Conservation (phyloP, 2,329 filamentous ascomycete genomes). For the Diaporthe humulicola region DNA sequence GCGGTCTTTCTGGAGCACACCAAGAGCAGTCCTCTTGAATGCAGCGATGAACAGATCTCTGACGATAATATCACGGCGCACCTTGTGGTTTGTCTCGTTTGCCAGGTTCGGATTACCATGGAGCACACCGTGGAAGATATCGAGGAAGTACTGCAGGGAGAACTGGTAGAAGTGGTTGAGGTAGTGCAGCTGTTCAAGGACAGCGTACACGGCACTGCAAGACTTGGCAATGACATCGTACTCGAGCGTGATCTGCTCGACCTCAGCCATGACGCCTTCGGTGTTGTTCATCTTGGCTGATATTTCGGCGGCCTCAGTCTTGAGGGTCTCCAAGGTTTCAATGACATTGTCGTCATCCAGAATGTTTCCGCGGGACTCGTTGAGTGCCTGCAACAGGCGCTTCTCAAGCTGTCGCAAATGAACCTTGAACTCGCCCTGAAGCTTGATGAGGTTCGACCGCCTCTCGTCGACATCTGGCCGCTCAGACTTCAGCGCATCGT, state of each 20-base stretch:
- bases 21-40: conserved; percentile 93
- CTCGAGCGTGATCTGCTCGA: conserved; percentile 93
- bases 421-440: conserved; percentile 99
- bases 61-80: conserved; percentile 89
- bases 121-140: conserved; percentile 96
- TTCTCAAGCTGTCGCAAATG: conserved; percentile 96
- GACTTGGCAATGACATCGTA: conserved; percentile 94
- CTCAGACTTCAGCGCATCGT: conserved; percentile 97
- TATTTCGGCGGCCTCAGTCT: conserved; percentile 97
- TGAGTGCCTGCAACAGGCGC: conserved; percentile 91
- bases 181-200: conserved; percentile 96
- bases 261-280: conserved; percentile 97
- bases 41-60: conserved; percentile 91
- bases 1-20: conserved; percentile 92
- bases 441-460: conserved; percentile 96
- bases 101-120: conserved; percentile 82
- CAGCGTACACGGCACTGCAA: conserved; percentile 97
- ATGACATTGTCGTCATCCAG: conserved; percentile 98
- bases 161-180: conserved; percentile 99
- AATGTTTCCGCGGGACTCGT: conserved; percentile 97
- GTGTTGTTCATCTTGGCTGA: conserved; percentile 96
- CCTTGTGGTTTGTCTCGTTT: conserved; percentile 79
- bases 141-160: conserved; percentile 96
- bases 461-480: conserved; percentile 97
- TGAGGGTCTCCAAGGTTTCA: conserved; percentile 95